Conservation (phyloP, 2,329 filamentous ascomycete species). For the Gliomastix tumulicola region DNA sequence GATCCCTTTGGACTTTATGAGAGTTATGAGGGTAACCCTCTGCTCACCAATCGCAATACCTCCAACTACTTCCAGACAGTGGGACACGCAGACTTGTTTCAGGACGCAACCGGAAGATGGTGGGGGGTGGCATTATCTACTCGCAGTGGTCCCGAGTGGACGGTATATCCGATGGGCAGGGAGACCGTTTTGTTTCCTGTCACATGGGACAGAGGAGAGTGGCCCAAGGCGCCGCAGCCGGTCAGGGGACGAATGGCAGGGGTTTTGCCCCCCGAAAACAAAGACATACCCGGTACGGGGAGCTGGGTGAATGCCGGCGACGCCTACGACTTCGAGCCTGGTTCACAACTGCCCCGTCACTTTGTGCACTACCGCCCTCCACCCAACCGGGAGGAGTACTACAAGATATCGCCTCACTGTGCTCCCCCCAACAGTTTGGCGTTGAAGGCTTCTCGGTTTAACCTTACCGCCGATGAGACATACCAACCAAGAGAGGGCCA, state of each 20-base stretch:
- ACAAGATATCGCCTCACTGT: conserved; percentile 33
- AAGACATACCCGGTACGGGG: conserved; percentile 9
- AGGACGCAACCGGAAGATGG: conserved; percentile 38
- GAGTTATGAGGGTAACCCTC: conserved; percentile 30
- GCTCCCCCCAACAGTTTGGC: conserved; percentile 32
- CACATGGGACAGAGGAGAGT: conserved; percentile 38
- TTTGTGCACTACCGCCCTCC: conserved; percentile 52
- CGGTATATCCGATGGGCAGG: conserved; percentile 43
- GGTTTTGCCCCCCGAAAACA: conserved; percentile 22
- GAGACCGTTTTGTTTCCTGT: conserved; percentile 42
- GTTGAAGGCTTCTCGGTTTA: conserved; percentile 39
- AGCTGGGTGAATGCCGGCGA: conserved; percentile 29
- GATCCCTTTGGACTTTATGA: conserved; percentile 35
- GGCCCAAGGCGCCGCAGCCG: conserved; percentile 29
- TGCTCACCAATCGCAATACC: conserved; percentile 31
- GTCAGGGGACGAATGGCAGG: conserved; percentile 18
- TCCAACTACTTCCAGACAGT: conserved; percentile 31
- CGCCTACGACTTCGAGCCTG: conserved; percentile 34
- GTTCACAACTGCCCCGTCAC: conserved; percentile 38
- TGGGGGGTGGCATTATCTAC: conserved; percentile 9
- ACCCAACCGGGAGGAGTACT: conserved; percentile 30
- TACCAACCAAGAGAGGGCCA: too few species aligned
- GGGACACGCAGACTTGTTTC: conserved; percentile 37
- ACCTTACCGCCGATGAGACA: conserved; percentile 46
- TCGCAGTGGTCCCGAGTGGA: conserved; percentile 8